Conservation (phyloP, 108 stramenopile species). For the Stephanodiscus minutulus region DNA sequence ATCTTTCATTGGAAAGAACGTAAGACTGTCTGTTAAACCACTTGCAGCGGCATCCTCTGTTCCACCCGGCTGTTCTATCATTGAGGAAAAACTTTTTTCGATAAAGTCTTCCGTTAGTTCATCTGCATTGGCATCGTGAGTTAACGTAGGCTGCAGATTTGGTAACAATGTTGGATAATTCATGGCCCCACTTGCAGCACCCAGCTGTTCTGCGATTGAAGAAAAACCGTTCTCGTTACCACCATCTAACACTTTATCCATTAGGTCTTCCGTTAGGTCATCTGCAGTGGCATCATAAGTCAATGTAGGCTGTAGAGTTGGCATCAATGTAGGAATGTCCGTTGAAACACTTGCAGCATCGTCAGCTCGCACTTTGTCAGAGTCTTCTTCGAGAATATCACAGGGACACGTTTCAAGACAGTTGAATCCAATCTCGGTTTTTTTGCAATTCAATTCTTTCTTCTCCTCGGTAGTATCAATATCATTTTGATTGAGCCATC, state of each 20-base stretch:
- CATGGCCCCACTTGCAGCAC: neutral
- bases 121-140: neutral
- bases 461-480: conserved; percentile 16
- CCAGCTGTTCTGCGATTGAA: neutral
- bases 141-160: too few species aligned
- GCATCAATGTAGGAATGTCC: neutral
- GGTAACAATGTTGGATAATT: too few species aligned
- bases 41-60: neutral
- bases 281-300: neutral
- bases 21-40: neutral
- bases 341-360: neutral
- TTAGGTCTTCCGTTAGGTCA: neutral
- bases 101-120: neutral
- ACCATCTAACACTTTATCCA: neutral
- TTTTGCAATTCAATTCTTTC: conserved; percentile 36
- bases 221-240: neutral
- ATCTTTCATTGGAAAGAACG: neutral
- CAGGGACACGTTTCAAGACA: conserved; percentile 35
- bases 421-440: conserved; percentile 41
- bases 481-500: conserved; percentile 38
- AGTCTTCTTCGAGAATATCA: neutral
- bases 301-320: neutral
- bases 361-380: neutral
- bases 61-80: too few species aligned
- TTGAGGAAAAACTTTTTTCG: too few species aligned